These are phyloP conservation scores for Malassezia slooffiae DNA, from an alignment of 1,284 basidiomycete species.

Conservation along the genomic window DNA sequence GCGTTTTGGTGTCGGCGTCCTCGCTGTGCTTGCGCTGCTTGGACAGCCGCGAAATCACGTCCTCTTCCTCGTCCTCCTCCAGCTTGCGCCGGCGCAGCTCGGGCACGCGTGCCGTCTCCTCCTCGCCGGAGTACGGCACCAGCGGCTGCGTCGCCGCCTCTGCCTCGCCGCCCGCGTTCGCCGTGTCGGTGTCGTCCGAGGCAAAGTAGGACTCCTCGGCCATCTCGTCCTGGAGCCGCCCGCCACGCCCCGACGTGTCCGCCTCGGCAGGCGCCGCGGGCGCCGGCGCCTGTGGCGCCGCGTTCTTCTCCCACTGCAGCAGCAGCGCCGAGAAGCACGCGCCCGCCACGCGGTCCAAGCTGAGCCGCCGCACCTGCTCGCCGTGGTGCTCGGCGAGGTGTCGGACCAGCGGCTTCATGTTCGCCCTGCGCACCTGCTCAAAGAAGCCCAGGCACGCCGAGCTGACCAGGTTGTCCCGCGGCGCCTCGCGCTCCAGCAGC, in stretches of 20 bases:
- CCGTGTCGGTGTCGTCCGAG: slow-evolving; percentile 59
- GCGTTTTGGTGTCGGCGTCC: not conserved
- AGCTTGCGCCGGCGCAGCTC: not conserved
- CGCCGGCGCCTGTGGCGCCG: slow-evolving; percentile 56
- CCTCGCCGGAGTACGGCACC: slow-evolving; percentile 17
- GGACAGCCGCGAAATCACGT: not conserved
- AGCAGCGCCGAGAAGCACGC: slow-evolving; percentile 64
- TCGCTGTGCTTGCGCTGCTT: not conserved
- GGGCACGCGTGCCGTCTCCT: slow-evolving; percentile 4
- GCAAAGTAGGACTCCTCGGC: slow-evolving; percentile 81
- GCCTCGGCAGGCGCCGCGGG: not conserved
- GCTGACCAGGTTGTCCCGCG: slow-evolving; percentile 78
- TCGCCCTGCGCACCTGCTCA: slow-evolving; percentile 69
- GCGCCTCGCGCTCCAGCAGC: slow-evolving; percentile 67
- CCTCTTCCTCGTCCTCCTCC: slow-evolving; percentile 1
- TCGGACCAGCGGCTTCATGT: slow-evolving; percentile 69
- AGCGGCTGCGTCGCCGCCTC: slow-evolving; percentile 1
- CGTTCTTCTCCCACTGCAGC: slow-evolving; percentile 77
- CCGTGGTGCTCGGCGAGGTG: slow-evolving; percentile 72
- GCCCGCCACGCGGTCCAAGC: slow-evolving; percentile 56
- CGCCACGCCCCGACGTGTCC: slow-evolving; percentile 6
- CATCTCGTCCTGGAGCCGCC: slow-evolving; percentile 51
- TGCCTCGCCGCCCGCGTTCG: slow-evolving; percentile 45
- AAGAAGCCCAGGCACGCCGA: slow-evolving; percentile 93
- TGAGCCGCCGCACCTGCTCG: slow-evolving; percentile 57